Conservation (phyloP, 768 basidiomycete genomes). For the Russula foetens region DNA sequence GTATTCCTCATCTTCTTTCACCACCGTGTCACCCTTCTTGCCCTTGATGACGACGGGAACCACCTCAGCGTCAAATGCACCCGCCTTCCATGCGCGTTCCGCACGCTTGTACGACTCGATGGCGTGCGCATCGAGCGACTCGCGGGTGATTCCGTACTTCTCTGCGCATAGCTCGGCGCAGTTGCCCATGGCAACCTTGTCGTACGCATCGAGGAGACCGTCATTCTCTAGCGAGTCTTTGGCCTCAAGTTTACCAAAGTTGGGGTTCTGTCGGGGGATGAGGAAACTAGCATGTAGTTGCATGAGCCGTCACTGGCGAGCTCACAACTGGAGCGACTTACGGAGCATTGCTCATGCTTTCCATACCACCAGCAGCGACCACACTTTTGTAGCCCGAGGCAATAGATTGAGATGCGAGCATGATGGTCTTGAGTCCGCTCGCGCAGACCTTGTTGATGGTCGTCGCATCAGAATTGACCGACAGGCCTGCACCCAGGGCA, state of each 20-base stretch:
- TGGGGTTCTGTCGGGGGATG: slow-evolving; percentile 69
- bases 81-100: slow-evolving; percentile 81
- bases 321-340: slow-evolving; percentile 36
- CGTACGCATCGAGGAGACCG: slow-evolving; percentile 95
- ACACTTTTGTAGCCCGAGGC: slow-evolving; percentile 77
- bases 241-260: slow-evolving; percentile 83
- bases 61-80: slow-evolving; percentile 80
- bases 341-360: slow-evolving; percentile 99
- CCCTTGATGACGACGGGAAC: slow-evolving; percentile 86
- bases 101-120: slow-evolving; percentile 94
- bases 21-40: slow-evolving; percentile 86
- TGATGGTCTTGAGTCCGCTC: slow-evolving; percentile 92
- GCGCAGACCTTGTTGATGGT: slow-evolving; percentile 99
- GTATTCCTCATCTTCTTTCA: slow-evolving; percentile 96
- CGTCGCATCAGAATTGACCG: slow-evolving; percentile 83
- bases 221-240: slow-evolving; percentile 86
- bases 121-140: slow-evolving; percentile 84
- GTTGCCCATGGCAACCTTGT: slow-evolving; percentile 97
- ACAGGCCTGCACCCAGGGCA: slow-evolving; percentile 83
- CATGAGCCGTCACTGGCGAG: slow-evolving; percentile 6
- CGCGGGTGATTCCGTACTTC: slow-evolving; percentile 76
- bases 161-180: slow-evolving; percentile 84
- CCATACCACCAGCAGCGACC: slow-evolving; percentile 95
- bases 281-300: slow-evolving; percentile 51
- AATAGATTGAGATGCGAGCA: slow-evolving; percentile 88